These are phyloP conservation scores for Carex myosuroides DNA, from an alignment of 176 grass and related monocot genomes.

Conservation along the genomic window DNA sequence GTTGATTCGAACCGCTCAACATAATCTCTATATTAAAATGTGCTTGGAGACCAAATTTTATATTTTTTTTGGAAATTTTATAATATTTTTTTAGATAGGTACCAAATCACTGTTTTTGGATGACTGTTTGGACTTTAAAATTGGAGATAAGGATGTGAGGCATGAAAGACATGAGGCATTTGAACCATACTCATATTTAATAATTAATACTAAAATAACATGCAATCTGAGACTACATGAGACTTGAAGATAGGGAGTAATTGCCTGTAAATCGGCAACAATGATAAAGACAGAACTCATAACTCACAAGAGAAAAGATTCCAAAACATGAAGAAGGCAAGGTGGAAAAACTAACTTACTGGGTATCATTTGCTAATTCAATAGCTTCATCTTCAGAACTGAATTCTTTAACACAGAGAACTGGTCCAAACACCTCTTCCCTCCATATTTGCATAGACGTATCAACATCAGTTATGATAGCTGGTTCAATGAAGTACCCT, in stretches of 20 bases:
- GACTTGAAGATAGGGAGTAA: not conserved
- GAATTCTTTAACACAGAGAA: conserved; percentile 83
- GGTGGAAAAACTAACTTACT: conserved; percentile 35
- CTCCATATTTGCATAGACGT: conserved; percentile 99
- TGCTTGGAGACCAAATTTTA: no score
- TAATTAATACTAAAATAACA: not conserved
- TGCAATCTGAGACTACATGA: not conserved
- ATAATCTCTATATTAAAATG: no score
- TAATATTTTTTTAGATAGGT: no score
- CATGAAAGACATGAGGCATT: no score
- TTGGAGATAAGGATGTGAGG: no score
- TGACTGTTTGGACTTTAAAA: no score
- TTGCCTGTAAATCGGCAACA: not conserved
- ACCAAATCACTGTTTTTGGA: no score
- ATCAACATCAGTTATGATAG: conserved; percentile 73
- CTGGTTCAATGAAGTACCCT: conserved; percentile 85
- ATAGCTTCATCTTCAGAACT: conserved; percentile 92
- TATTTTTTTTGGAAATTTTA: no score
- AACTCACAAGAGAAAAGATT: not conserved
- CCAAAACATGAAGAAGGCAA: not conserved
- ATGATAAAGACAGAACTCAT: not conserved
- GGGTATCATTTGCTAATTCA: conserved; percentile 87
- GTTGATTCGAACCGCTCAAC: no score
- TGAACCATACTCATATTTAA: not conserved
- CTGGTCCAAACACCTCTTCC: conserved; percentile 93